Conservation (phyloP, 164 flowering plant species). For the Kingdonia uniflora region DNA sequence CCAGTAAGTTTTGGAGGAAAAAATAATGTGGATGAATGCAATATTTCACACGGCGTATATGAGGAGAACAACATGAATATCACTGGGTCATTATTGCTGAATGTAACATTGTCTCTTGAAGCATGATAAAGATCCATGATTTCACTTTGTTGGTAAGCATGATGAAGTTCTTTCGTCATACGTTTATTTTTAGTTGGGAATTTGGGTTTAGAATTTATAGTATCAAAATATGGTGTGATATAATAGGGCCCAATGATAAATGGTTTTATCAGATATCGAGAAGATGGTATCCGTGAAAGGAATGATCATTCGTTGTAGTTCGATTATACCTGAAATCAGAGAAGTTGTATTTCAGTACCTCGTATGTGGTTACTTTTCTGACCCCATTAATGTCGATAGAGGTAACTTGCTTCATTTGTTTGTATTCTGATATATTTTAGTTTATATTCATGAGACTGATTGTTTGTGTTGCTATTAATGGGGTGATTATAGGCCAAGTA, state of each 20-base stretch:
- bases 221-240: not conserved
- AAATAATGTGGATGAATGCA: too few relatives aligned
- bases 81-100: too few relatives aligned
- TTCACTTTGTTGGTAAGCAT: too few relatives aligned
- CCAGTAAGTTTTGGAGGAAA: too few relatives aligned
- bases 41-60: too few relatives aligned
- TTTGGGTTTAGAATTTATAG: too few relatives aligned
- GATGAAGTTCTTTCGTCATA: not conserved
- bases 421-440: not conserved
- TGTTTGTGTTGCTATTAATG: slow-evolving; percentile 2
- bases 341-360: slow-evolving; percentile 88
- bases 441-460: not conserved
- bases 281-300: slow-evolving; percentile 96
- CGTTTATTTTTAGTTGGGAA: not conserved
- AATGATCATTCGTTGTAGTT: slow-evolving; percentile 88
- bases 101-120: too few relatives aligned
- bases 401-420: slow-evolving; percentile 33
- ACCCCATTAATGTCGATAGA: slow-evolving; percentile 79
- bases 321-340: slow-evolving; percentile 92
- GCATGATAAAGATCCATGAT: too few relatives aligned
- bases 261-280: slow-evolving; percentile 53
- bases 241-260: slow-evolving; percentile 6
- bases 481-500: slow-evolving; percentile 54
- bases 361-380: slow-evolving; percentile 78
- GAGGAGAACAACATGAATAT: too few relatives aligned